These are phyloP conservation scores for Pyrenopolyporus hunteri DNA, from an alignment of 495 filamentous ascomycete species.

Conservation along the genomic window DNA sequence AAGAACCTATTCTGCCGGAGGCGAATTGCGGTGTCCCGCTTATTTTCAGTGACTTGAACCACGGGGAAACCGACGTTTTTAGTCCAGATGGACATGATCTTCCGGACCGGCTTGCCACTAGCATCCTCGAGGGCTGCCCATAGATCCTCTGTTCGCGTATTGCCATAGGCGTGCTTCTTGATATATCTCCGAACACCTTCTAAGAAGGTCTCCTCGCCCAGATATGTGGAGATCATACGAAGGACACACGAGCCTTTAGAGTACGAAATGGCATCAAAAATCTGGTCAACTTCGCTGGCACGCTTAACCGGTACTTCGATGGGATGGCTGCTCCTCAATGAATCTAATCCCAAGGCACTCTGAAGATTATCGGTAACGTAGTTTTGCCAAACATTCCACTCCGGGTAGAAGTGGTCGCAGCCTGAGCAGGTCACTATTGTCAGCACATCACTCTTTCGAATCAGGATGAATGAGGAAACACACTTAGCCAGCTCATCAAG, in stretches of 20 bases:
- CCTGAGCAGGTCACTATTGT: slow-evolving; percentile 57
- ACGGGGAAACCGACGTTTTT: slow-evolving; percentile 80
- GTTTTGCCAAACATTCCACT: slow-evolving; percentile 98
- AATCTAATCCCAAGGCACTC: slow-evolving; percentile 85
- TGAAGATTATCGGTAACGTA: slow-evolving; percentile 93
- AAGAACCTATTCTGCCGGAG: slow-evolving; percentile 80
- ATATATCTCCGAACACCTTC: slow-evolving; percentile 91
- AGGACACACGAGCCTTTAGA: slow-evolving; percentile 95
- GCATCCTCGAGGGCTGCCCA: slow-evolving; percentile 90
- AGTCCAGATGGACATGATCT: slow-evolving; percentile 80
- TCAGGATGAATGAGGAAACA: slow-evolving; percentile 9
- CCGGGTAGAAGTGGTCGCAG: slow-evolving; percentile 87
- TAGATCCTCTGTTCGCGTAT: slow-evolving; percentile 84
- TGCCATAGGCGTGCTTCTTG: slow-evolving; percentile 91
- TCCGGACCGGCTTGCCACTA: slow-evolving; percentile 85
- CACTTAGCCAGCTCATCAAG: slow-evolving; percentile 65
- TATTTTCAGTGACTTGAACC: slow-evolving; percentile 68
- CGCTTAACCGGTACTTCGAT: slow-evolving; percentile 96
- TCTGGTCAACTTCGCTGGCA: slow-evolving; percentile 96
- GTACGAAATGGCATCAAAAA: slow-evolving; percentile 98
- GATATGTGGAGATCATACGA: slow-evolving; percentile 95
- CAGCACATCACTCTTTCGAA: slow-evolving; percentile 13
- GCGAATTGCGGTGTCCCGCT: slow-evolving; percentile 62
- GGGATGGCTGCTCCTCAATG: slow-evolving; percentile 91
- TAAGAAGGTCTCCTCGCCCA: slow-evolving; percentile 92